Evolutionary conservation across 2,329 filamentous ascomycete species (phyloP).

Genomic region (Fusarium heterosporum): DNA sequence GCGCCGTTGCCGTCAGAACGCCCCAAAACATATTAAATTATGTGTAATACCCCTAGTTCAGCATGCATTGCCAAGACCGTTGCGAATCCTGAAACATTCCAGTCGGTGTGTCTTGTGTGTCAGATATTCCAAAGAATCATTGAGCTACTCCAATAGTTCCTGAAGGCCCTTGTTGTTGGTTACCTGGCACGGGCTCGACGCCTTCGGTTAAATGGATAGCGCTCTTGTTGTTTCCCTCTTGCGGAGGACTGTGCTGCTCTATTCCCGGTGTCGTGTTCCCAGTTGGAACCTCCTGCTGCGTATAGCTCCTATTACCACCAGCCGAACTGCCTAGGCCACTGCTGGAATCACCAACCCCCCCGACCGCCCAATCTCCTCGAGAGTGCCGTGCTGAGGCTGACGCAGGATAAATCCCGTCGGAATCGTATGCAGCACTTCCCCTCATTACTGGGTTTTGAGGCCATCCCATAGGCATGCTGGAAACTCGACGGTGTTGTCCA

Average conservation of each 20-base stretch:
- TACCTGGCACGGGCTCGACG: neutral
- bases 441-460: constrained; percentile 50
- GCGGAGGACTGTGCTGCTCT: neutral
- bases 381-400: constrained; percentile 30
- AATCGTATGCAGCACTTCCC: constrained; percentile 36
- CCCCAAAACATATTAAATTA: constrained; percentile 13
- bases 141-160: constrained; percentile 16
- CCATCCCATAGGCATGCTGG: constrained; percentile 56
- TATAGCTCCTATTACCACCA: constrained; percentile 14
- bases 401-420: constrained; percentile 30
- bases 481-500: constrained; percentile 45
- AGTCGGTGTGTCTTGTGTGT: neutral
- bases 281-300: neutral
- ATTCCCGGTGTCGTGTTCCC: constrained; percentile 7
- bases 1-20: constrained; percentile 26
- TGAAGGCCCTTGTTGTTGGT: neutral
- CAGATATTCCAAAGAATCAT: constrained; percentile 1
- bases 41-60: constrained; percentile 4
- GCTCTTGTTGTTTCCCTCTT: neutral
- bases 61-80: constrained; percentile 10
- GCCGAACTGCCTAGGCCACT: constrained; percentile 16
- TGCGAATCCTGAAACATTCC: neutral
- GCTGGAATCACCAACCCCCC: constrained; percentile 12
- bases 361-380: constrained; percentile 28
- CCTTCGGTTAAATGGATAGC: neutral